Conservation (phyloP, 1,139 yeast species). For the Protomyces arabidopsidicola region DNA sequence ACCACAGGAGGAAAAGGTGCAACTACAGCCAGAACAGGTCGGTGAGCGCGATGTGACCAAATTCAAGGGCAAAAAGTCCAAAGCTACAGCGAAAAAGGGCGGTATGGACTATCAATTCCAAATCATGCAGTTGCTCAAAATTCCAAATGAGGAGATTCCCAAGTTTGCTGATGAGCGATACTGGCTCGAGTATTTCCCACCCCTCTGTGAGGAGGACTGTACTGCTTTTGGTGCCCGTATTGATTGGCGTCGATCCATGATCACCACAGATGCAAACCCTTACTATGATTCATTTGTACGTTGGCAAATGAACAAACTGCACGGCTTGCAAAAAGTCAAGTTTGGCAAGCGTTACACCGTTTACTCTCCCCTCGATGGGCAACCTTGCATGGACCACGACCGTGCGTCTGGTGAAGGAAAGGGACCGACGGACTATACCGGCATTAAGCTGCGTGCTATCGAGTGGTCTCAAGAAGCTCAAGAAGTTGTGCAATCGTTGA, state of each 20-base stretch:
- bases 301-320: conserved; percentile 93
- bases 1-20: conserved; percentile 51
- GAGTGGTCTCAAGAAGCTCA: conserved; percentile 57
- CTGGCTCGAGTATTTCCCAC: conserved; percentile 92
- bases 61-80: conserved; percentile 85
- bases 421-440: conserved; percentile 92
- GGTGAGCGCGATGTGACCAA: conserved; percentile 76
- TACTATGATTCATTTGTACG: conserved; percentile 91
- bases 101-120: conserved; percentile 92
- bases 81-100: conserved; percentile 89
- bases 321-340: conserved; percentile 82
- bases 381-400: conserved; percentile 99
- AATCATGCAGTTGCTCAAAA: conserved; percentile 91
- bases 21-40: conserved; percentile 44
- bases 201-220: conserved; percentile 77
- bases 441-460: conserved; percentile 72
- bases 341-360: conserved; percentile 98
- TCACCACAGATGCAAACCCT: conserved; percentile 92
- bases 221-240: conserved; percentile 83
- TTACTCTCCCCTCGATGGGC: conserved; percentile 96
- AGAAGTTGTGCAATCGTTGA: conserved; percentile 46
- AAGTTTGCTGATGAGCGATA: conserved; percentile 83
- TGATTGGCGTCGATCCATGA: conserved; percentile 96
- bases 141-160: conserved; percentile 71
- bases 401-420: conserved; percentile 97